Conservation (phyloP, 1,284 basidiomycete species). For the Naganishia cerealis region DNA sequence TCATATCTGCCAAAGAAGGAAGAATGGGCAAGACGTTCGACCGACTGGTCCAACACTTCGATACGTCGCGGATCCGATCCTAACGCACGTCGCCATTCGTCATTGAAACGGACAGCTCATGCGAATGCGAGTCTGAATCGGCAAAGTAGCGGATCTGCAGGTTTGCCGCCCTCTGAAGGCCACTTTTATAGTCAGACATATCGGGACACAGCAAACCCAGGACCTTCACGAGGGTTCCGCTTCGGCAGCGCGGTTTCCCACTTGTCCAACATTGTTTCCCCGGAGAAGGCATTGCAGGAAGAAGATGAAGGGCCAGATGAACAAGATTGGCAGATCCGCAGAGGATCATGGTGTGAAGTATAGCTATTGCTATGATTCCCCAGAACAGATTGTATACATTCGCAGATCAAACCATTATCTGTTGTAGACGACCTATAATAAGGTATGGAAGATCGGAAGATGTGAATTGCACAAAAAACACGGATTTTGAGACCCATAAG, state of each 20-base stretch:
- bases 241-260: constrained; percentile 7
- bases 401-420: too few species aligned
- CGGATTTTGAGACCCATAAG: too few species aligned
- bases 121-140: constrained; percentile 1
- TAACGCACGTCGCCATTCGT: constrained; percentile 12
- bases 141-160: background rate
- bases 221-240: constrained; percentile 8
- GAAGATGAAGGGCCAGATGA: constrained; percentile 2
- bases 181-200: background rate
- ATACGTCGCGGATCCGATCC: constrained; percentile 19
- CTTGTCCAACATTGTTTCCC: background rate
- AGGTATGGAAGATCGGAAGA: too few species aligned
- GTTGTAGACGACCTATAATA: too few species aligned
- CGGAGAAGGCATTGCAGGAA: constrained; percentile 7
- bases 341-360: constrained; percentile 18
- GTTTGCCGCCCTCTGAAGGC: background rate
- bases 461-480: too few species aligned
- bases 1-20: background rate
- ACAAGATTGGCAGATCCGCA: constrained; percentile 15
- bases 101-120: constrained; percentile 10
- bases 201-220: constrained; percentile 3
- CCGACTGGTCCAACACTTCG: constrained; percentile 2
- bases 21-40: constrained; percentile 12
- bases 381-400: background rate
- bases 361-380: background rate